These are phyloP conservation scores for Anethum foeniculum DNA, from an alignment of 140 eudicot species.

Conservation along the genomic window DNA sequence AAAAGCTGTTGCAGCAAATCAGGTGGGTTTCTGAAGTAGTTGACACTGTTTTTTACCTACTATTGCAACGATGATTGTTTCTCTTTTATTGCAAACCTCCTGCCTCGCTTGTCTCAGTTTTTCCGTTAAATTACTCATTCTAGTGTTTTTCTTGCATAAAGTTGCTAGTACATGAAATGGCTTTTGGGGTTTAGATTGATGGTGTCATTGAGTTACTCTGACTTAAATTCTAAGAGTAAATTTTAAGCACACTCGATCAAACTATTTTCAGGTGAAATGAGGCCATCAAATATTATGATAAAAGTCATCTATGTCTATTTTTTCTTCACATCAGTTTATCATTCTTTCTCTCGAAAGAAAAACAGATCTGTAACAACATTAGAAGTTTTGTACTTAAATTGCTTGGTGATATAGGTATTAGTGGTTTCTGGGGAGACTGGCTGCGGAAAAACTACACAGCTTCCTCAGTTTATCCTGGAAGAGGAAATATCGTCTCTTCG, in stretches of 20 bases:
- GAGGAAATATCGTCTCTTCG: conserved; percentile 70
- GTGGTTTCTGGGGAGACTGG: conserved; percentile 99
- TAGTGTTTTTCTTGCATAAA: neutral
- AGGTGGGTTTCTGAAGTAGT: conserved; percentile 33
- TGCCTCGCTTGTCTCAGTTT: neutral
- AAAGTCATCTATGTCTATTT: neutral
- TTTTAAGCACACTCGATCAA: neutral
- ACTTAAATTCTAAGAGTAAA: neutral
- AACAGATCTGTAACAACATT: neutral
- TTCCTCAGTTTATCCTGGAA: conserved; percentile 91
- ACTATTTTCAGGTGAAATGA: neutral
- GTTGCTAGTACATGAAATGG: neutral
- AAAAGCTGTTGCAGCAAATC: conserved; percentile 73
- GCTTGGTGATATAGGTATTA: conserved; percentile 43
- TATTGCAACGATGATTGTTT: neutral
- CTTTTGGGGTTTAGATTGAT: neutral
- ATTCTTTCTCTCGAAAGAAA: neutral
- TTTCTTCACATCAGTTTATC: neutral
- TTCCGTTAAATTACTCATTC: neutral
- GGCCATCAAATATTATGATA: neutral
- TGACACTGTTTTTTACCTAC: neutral
- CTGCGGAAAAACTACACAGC: conserved; percentile 98
- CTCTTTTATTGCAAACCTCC: neutral
- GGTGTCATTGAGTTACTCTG: neutral
- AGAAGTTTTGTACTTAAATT: neutral